Conservation (phyloP, 164 flowering plant species). For the Dillenia turbinata region DNA sequence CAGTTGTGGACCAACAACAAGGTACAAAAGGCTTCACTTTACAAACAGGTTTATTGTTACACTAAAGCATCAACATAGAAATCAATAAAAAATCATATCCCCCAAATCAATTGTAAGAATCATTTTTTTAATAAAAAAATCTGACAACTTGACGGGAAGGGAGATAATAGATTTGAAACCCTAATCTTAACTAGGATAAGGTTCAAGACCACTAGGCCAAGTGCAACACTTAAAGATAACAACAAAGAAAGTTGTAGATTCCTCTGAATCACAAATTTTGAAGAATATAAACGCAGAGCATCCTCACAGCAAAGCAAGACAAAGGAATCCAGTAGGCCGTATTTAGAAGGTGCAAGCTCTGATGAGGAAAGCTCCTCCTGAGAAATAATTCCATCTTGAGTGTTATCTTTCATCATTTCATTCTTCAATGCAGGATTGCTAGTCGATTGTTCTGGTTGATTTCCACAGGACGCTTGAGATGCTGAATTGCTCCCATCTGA, state of each 20-base stretch:
- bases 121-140: too few species aligned
- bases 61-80: constrained; percentile 32
- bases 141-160: too few species aligned
- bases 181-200: too few species aligned
- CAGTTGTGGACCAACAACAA: constrained; percentile 76
- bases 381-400: constrained; percentile 17
- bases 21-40: constrained; percentile 62
- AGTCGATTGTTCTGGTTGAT: constrained; percentile 22
- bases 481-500: constrained; percentile 30
- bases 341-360: constrained; percentile 21
- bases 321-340: constrained; percentile 30
- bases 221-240: background rate
- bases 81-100: background rate
- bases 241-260: constrained; percentile 9
- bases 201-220: too few species aligned
- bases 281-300: constrained; percentile 46
- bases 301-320: constrained; percentile 73
- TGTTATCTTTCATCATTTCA: constrained; percentile 21
- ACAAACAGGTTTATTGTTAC: constrained; percentile 43
- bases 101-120: background rate
- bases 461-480: constrained; percentile 23
- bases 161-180: too few species aligned
- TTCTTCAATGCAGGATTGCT: constrained; percentile 14
- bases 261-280: constrained; percentile 65
- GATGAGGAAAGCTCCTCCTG: constrained; percentile 25